Evolutionary conservation across 169 alveolate genomes (phyloP).

Genomic region (Theileria sp.): DNA sequence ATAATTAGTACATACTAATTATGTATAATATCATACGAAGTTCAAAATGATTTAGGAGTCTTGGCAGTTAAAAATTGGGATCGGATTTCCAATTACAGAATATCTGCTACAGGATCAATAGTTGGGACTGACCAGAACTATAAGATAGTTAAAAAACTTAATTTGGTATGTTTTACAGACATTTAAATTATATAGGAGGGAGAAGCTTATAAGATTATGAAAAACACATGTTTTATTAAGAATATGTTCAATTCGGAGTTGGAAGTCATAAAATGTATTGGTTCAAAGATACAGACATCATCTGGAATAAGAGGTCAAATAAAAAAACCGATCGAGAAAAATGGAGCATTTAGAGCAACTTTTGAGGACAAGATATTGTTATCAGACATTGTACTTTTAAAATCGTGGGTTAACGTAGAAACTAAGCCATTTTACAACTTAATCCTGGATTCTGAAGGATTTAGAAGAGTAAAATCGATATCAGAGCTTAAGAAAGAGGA

Average conservation of each 20-base stretch:
- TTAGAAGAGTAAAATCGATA: slow-evolving; percentile 82
- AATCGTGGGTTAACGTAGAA: slow-evolving; percentile 90
- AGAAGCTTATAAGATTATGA: slow-evolving; percentile 95
- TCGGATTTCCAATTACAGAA: slow-evolving; percentile 87
- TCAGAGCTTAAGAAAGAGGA: slow-evolving; percentile 83
- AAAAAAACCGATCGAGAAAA: slow-evolving; percentile 91
- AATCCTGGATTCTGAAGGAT: slow-evolving; percentile 74
- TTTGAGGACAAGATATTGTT: slow-evolving; percentile 96
- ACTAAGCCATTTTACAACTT: slow-evolving; percentile 88
- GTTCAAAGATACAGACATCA: slow-evolving; percentile 96
- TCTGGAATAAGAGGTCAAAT: slow-evolving; percentile 98
- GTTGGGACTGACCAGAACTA: slow-evolving; percentile 86
- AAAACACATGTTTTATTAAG: slow-evolving; percentile 96
- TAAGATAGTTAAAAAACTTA: slow-evolving; percentile 60
- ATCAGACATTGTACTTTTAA: slow-evolving; percentile 95
- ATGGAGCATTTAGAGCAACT: slow-evolving; percentile 96
- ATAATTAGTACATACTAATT: not conserved
- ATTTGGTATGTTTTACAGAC: slow-evolving; percentile 79
- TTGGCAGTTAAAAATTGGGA: slow-evolving; percentile 81
- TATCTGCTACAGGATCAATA: slow-evolving; percentile 94
- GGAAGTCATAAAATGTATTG: slow-evolving; percentile 96
- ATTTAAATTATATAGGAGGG: slow-evolving; percentile 90
- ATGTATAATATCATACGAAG: slow-evolving; percentile 4
- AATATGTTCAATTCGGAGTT: slow-evolving; percentile 97
- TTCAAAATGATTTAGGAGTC: slow-evolving; percentile 54